Percentiles rank a stretch among this genome's conserved stretches.
phyloP scores from a whole-genome alignment of 176 grass and related monocot species.

The Canna indica region DNA sequence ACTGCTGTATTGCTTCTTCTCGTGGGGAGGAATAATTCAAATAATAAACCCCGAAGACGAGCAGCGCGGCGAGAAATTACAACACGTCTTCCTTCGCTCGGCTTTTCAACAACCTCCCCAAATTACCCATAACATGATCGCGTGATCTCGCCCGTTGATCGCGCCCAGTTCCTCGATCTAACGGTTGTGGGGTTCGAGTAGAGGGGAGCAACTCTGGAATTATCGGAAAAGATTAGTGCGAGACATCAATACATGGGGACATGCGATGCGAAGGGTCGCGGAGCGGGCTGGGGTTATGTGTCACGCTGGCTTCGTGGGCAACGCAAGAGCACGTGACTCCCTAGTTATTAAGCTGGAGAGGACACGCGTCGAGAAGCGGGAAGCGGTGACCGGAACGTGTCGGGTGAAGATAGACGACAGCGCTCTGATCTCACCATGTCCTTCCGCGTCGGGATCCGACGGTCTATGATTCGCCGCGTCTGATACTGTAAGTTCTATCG shows the following conservation, averaged over 20 bases:
- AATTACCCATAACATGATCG: not conserved
- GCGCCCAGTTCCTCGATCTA: not conserved
- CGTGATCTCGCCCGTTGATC: not conserved
- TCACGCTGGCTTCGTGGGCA: not conserved
- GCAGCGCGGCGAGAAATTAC: not conserved
- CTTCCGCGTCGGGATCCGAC: not conserved
- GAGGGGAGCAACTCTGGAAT: not conserved
- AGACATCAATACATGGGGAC: too few species aligned
- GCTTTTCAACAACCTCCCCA: not conserved
- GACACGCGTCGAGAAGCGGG: not conserved
- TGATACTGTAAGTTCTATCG: too few species aligned
- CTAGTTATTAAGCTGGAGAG: not conserved
- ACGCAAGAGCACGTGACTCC: not conserved
- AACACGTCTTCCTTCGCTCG: not conserved
- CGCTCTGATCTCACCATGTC: too few species aligned
- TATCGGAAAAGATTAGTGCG: not conserved
- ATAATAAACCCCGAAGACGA: not conserved
- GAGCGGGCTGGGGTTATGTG: not conserved
- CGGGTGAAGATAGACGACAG: accelerated
- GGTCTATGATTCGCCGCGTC: too few species aligned
- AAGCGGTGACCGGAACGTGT: not conserved
- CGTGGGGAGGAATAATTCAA: not conserved
- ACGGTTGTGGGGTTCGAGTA: not conserved
- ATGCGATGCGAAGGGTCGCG: not conserved
- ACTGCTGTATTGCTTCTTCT: not conserved